Base-by-base conservation (phyloP, 108 stramenopile species). In the Conticribra guillardii region DNA sequence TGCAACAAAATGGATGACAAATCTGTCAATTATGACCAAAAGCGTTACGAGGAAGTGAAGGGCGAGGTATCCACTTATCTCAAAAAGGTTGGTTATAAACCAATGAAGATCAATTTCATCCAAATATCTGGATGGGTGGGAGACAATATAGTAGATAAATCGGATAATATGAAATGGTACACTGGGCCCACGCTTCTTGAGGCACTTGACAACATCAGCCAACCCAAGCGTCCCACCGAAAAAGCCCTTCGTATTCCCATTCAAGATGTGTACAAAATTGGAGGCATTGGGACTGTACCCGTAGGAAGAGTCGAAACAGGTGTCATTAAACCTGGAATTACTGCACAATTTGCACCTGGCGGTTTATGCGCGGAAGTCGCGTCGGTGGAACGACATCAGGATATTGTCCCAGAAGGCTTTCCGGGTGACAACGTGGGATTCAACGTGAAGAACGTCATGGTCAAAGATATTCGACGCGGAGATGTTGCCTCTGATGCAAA, bases 1-100 rank as follows among this genome's bases (percentile, higher is more conserved):
- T 59, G 96, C 53, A 99, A 98, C 89, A 98, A 99, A 85, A 93
- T 99, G 89, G 99, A 99, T 80, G 88, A 94, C 68, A 80, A 78
- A 28, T 84, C 90, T 29, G 85, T 85, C 50, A 77, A 85, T 60
- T 98, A 96, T 90, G 82, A 73, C 64, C 82, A 98, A 83, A 63
- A 67, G 32, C 89, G 97, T 22, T 99, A 91, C 85, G 80, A 89
- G 24, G 88, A 95, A 69, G 93, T 98, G 58, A 87, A 87, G 68
- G 57, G 61, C 29, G 82, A 89, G 73, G 63, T 93, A 8, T 49
- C 71, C 59, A 66, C 63, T 5, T 92, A 89, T 73, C 52, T 89
- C 45, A 86, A 88, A 69, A 85, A 86, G 61, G 79, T 75, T 33
- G 91, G 89, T 59, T 91, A 85, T 71, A 81, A 85, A 58, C 71